Conservation (phyloP, 2,329 filamentous ascomycete species). For the Aurifilum marmelostoma region DNA sequence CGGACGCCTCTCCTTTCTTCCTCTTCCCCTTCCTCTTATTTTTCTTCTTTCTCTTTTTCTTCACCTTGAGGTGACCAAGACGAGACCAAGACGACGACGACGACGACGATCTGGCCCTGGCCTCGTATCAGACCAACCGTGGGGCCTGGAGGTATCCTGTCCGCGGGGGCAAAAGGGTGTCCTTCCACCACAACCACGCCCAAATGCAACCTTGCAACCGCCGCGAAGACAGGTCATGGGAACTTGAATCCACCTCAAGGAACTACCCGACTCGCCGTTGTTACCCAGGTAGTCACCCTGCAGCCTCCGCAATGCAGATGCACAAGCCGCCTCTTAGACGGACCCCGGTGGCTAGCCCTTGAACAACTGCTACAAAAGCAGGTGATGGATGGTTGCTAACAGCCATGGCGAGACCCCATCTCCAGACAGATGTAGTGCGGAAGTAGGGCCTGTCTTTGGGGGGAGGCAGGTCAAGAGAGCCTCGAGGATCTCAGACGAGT, state of each 20-base stretch:
- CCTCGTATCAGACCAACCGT: background rate
- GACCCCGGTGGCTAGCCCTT: constrained; percentile 14
- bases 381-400: background rate
- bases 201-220: constrained; percentile 28
- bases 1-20: background rate
- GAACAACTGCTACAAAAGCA: constrained; percentile 24
- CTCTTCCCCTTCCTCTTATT: background rate
- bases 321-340: constrained; percentile 13
- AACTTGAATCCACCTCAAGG: constrained; percentile 23
- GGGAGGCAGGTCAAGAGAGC: background rate
- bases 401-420: constrained; percentile 3
- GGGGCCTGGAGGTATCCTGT: constrained; percentile 4
- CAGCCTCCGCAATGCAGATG: constrained; percentile 21
- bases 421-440: constrained; percentile 1
- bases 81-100: no score
- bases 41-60: background rate
- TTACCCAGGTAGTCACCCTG: constrained; percentile 11
- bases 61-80: background rate
- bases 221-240: constrained; percentile 29
- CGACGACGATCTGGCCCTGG: constrained; percentile 2
- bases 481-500: background rate
- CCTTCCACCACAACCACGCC: constrained; percentile 12
- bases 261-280: constrained; percentile 27
- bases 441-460: background rate
- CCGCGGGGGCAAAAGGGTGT: constrained; percentile 11